Base-by-base conservation (phyloP, 1,284 basidiomycete species). In the Trichosporon coremiiforme region DNA sequence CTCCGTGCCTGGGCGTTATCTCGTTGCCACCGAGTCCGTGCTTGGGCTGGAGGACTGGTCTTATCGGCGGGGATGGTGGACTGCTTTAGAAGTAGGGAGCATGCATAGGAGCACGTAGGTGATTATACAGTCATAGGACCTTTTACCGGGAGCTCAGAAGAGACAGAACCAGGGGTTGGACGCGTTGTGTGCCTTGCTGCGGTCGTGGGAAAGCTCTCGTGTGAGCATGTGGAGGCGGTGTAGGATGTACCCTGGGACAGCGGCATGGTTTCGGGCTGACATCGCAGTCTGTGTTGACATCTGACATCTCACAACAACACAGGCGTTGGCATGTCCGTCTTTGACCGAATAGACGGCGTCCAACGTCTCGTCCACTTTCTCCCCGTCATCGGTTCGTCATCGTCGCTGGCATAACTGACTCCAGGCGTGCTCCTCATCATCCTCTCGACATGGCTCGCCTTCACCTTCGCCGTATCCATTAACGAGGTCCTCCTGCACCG, bases 391-490 rank as follows among this genome's bases (percentile, higher is more conserved):
- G 57, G 57, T 62, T 15, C 13, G 57, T 62, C 15, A 4, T 17
- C 31, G 13, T 8, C 12, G 57, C 17, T 25, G 25, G 25, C 15
- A 12, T 17, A 33, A 20, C 55, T 60, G 29, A 60, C 55, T 17
- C 12, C 66, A 80, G 78, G 78, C 65, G 75, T 71, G 31, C 75
- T 72, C 38, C 12, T 62, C 1, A 71, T 81, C 31, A 67, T 80
- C 4, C 31, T 64, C 8, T 38, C 53, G 7, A 71, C 77, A 38
- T 80, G 78, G 79, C 20, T 74, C 10, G 65, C 73, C 6, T 81
- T 81, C 70, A 64, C 71, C 20, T 65, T 75, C 35, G 74, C 76
- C 62, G 72, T 81, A 31, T 69, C 73, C 0, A 55, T 66, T 1
- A 22, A 20, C 22, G 36, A 47, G n/a, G 31, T 65, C 22, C 64